A percentile compares a stretch with the other conserved stretches of the same genome.
Evolutionary conservation across 2,329 filamentous ascomycete genomes (phyloP).

Genomic region (Penicillium sp.): DNA sequence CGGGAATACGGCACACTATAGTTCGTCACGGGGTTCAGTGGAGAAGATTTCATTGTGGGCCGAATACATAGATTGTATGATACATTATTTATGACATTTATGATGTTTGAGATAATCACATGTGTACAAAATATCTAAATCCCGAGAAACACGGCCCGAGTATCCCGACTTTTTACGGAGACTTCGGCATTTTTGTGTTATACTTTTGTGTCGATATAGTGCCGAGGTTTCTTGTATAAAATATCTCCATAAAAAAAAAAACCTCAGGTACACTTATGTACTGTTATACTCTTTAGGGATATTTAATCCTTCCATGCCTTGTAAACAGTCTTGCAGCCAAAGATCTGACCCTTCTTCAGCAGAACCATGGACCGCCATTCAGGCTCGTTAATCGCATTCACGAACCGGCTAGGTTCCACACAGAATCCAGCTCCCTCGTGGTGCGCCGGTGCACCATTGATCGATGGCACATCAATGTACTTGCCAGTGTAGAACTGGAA

Average conservation of each 20-base stretch:
- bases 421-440: conserved; percentile 75
- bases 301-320: conserved; percentile 67
- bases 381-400: conserved; percentile 80
- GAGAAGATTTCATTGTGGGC: too few relatives aligned
- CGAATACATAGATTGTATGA: too few relatives aligned
- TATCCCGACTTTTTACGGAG: conserved; percentile 2
- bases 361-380: conserved; percentile 77
- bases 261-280: not conserved
- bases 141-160: conserved; percentile 3
- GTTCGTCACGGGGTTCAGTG: too few relatives aligned
- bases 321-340: conserved; percentile 79
- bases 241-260: not conserved
- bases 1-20: too few relatives aligned
- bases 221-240: not conserved
- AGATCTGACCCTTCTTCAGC: conserved; percentile 80
- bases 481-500: conserved; percentile 97
- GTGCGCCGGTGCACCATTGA: conserved; percentile 59
- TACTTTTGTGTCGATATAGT: not conserved
- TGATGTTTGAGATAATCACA: too few relatives aligned
- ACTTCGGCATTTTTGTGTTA: not conserved
- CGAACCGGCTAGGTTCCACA: conserved; percentile 85
- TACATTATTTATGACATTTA: too few relatives aligned
- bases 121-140: too few relatives aligned
- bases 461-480: conserved; percentile 71
- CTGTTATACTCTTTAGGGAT: not conserved